Percentiles rank a stretch among this genome's conserved stretches.
These are phyloP conservation scores for Pharnaceum exiguum DNA, from an alignment of 148 eudicot genomes.

Conservation along the genomic window DNA sequence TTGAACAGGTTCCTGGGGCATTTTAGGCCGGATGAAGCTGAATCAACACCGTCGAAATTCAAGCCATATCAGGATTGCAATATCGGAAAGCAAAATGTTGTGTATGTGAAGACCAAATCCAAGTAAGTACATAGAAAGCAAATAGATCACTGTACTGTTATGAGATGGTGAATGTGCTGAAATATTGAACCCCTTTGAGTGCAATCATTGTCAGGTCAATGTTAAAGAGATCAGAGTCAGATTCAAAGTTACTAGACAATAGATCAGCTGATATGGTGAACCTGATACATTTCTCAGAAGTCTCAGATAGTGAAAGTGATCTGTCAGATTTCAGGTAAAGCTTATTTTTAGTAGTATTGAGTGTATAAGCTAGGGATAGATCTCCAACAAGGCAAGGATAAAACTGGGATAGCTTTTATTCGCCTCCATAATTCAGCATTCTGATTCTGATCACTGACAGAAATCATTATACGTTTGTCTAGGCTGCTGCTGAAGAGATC, in stretches of 20 bases:
- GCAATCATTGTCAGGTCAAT: conserved; percentile 4
- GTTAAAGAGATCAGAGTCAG: conserved; percentile 17
- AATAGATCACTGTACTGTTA: too few species aligned
- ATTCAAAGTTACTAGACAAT: neutral
- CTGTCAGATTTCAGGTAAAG: conserved; percentile 5
- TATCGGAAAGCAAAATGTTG: neutral
- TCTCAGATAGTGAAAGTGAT: conserved; percentile 7
- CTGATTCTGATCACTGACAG: too few species aligned
- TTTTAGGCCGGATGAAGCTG: conserved; percentile 5
- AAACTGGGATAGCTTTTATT: too few species aligned
- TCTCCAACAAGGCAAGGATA: too few species aligned
- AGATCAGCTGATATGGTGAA: neutral
- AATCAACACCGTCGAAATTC: neutral
- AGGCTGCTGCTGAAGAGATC: too few species aligned
- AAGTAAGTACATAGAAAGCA: too few species aligned
- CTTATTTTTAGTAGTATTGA: too few species aligned
- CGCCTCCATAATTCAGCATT: too few species aligned
- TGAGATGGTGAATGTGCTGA: too few species aligned
- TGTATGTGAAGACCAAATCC: neutral
- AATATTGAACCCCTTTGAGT: too few species aligned
- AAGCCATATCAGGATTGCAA: neutral
- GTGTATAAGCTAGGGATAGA: too few species aligned
- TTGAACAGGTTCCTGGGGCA: conserved; percentile 25
- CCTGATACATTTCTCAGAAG: neutral
- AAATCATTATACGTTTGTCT: too few species aligned